These are phyloP conservation scores for Psilocybe sp. DNA, from an alignment of 768 basidiomycete genomes.

Conservation along the genomic window DNA sequence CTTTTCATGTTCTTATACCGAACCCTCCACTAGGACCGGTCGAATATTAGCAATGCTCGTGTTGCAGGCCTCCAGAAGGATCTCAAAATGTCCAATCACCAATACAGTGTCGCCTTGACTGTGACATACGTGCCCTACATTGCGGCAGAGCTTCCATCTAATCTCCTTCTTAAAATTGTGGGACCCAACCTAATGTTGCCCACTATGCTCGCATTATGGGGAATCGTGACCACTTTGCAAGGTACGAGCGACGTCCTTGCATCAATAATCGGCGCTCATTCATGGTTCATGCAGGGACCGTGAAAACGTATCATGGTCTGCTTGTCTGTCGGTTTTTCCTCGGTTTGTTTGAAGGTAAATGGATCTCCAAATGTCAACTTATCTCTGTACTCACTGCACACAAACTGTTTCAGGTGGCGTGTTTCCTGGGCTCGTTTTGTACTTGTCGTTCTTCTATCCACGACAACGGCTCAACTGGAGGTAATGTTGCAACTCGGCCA, in stretches of 20 bases:
- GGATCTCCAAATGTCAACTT: neutral
- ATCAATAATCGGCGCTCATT: neutral
- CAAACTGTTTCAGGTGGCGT: slow-evolving; percentile 42
- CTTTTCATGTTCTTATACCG: neutral
- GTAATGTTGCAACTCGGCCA: slow-evolving; percentile 19
- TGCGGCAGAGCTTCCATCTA: slow-evolving; percentile 57
- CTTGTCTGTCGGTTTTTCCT: slow-evolving; percentile 50
- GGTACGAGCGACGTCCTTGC: slow-evolving; percentile 29
- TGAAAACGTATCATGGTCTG: slow-evolving; percentile 40
- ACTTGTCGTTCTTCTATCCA: slow-evolving; percentile 56
- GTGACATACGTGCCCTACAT: slow-evolving; percentile 56
- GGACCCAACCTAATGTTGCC: slow-evolving; percentile 62
- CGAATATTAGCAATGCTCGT: slow-evolving; percentile 58
- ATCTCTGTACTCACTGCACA: neutral
- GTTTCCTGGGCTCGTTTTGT: slow-evolving; percentile 55
- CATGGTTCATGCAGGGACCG: slow-evolving; percentile 36
- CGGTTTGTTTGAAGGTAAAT: slow-evolving; percentile 44
- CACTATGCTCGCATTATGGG: slow-evolving; percentile 63
- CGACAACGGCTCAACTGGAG: slow-evolving; percentile 48
- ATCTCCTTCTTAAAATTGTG: slow-evolving; percentile 43
- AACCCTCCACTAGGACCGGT: slow-evolving; percentile 36
- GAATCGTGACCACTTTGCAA: slow-evolving; percentile 62
- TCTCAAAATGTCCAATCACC: slow-evolving; percentile 42
- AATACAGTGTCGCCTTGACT: slow-evolving; percentile 50
- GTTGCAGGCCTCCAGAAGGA: slow-evolving; percentile 58